Conservation (phyloP, 192 early-diverging fungal genomes). For the Dissophora ornata region DNA sequence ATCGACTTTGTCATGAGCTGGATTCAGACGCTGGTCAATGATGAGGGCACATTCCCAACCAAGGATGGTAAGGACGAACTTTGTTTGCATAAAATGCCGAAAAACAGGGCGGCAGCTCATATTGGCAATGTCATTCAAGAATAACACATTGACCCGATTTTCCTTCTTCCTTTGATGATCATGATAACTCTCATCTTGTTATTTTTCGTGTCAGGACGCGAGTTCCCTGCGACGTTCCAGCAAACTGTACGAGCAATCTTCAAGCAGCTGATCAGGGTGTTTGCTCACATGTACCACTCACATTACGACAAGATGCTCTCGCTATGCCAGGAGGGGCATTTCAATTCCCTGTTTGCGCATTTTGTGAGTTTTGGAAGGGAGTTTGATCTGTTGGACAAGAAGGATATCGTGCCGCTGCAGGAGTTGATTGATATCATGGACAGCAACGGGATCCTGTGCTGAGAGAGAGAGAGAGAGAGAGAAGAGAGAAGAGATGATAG, state of each 20-base stretch:
- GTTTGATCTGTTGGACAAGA: constrained; percentile 94
- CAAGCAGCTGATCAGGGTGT: constrained; percentile 87
- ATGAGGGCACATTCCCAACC: constrained; percentile 94
- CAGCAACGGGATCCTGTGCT: constrained; percentile 47
- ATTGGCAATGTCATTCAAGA: too few relatives aligned
- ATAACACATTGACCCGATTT: too few relatives aligned
- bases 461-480: too few relatives aligned
- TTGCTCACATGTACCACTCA: constrained; percentile 93
- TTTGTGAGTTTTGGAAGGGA: constrained; percentile 92
- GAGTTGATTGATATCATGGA: constrained; percentile 76
- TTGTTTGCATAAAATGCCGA: too few relatives aligned
- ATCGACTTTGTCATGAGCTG: constrained; percentile 92
- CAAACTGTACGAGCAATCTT: constrained; percentile 77
- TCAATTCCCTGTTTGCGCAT: constrained; percentile 97
- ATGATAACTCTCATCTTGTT: background rate
- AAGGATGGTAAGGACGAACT: constrained; percentile 74
- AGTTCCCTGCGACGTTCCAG: constrained; percentile 87
- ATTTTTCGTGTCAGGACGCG: constrained; percentile 62
- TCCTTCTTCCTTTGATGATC: too few relatives aligned
- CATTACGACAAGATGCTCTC: constrained; percentile 91
- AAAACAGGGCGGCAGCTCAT: too few relatives aligned
- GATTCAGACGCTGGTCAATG: constrained; percentile 87
- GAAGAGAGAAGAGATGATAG: too few relatives aligned
- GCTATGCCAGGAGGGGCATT: constrained; percentile 86
- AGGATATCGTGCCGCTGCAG: constrained; percentile 86